Base-by-base conservation (phyloP, 345 rosid genomes). In the Cochlearia excelsa region DNA sequence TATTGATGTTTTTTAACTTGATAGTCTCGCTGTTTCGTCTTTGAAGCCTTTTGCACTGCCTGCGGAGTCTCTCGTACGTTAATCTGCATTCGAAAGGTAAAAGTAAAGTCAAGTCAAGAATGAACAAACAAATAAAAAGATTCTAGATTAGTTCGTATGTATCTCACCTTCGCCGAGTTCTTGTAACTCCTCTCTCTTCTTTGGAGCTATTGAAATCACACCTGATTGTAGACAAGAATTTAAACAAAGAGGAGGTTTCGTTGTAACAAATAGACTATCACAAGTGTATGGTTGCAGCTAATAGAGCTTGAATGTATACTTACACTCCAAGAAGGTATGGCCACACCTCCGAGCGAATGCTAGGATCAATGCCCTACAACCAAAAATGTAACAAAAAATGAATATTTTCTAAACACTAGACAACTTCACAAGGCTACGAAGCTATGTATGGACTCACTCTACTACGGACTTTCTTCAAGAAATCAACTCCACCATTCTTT, bases 321-420 rank as follows among this genome's bases (percentile, higher is more conserved):
- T 82, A 93, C 99, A 93, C 96, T 68, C 97, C 97, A 52, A 93
- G 97, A 54, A 93, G 97, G 67, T 85, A 89, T 0, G 99, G 99
- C 99, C 99, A 93, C 44, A 93, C 97, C 70, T 89, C 95, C 0
- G 85, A 66, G 45, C 97, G 81, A 63, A 93, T 82, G 77, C 77
- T 80, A 35, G 95, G 96, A 84, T 93, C 83, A 64, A 93, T 77
- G 28, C 99, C 99, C 99, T 93, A 33, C 67, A 82, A n/a, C 23
- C 23, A 51, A 11, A 57, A 46, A 41, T 0, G 64, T n/a, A 52
- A 29, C 23, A 51, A 34, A 61, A 6, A 37, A 60, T 70, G 52
- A 74, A 55, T 41, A 7, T 8, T 61, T 23, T 40, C 28, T 16
- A 9, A 61, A 35, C 23, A 16, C 23, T 16, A 16, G 23, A 47